Base-by-base conservation (phyloP, 768 basidiomycete species). In the Mycena kentingensis region DNA sequence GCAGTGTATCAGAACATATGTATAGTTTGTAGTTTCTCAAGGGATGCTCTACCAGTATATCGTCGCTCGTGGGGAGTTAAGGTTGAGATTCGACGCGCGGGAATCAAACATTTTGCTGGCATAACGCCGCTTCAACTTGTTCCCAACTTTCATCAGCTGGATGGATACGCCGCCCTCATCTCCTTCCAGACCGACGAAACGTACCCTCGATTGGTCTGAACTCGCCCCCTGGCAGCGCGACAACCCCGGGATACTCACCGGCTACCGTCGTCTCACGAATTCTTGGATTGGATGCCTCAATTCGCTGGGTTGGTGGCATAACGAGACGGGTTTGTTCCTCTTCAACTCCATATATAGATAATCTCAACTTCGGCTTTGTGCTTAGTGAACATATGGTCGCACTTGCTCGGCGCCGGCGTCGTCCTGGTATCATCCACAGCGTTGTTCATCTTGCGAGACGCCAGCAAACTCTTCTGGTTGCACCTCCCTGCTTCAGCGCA, bases 331-430 rank as follows among this genome's bases (percentile, higher is more conserved):
- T 41, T 18, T 35, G 19, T 32, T 35, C 2, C 18, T 32, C 19
- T 24, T 42, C 12, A 16, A n/a, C n/a, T n/a, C n/a, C n/a, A n/a
- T n/a, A n/a, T n/a, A n/a, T n/a, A n/a, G n/a, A n/a, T n/a, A n/a
- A 25, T 22, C 36, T 21, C 15, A 27, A 18, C 21, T n/a, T 22
- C 1, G 19, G 27, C 11, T 10, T 43, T 1, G 12, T 11, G 16
- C 31, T 7, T 29, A 56, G 55, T 56, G 5, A 56, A 56, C 28
- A 51, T 56, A 5, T 56, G 55, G 55, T 46, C 55, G 22, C 55
- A 56, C 19, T 35, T 56, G 5, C 38, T 51, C 12, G 55, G 55
- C 0, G 49, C 49, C n/a, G 1, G 45, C 2, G 42, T 21, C 21
- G 19, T 54, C 26, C 16, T 49, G 28, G 32, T 16, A 2, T 11